phyloP scores from a whole-genome alignment of 2,329 filamentous ascomycete genomes.

The Coniochaeta pulveracea region DNA sequence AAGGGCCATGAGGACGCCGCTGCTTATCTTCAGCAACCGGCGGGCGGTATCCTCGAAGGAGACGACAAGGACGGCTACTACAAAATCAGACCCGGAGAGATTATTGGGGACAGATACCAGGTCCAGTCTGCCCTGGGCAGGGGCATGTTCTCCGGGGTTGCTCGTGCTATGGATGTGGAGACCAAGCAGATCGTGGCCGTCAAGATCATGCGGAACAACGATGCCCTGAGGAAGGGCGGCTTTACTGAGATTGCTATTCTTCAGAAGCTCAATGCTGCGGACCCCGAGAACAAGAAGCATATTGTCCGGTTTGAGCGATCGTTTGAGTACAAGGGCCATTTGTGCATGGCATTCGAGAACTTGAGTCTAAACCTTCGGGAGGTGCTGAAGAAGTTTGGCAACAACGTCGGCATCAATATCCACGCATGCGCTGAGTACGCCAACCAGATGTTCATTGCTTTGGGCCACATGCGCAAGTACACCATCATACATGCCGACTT shows the following conservation, averaged over 20 bases:
- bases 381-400: conserved; percentile 89
- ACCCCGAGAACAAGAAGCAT: conserved; percentile 84
- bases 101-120: conserved; percentile 82
- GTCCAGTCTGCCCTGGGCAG: conserved; percentile 79
- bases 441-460: conserved; percentile 83
- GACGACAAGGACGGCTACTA: conserved; percentile 95
- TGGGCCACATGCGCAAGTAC: conserved; percentile 81
- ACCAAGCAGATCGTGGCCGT: conserved; percentile 75
- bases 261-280: conserved; percentile 73
- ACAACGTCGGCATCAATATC: conserved; percentile 86
- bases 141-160: conserved; percentile 96
- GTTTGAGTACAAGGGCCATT: conserved; percentile 89
- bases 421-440: conserved; percentile 80
- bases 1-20: conserved; percentile 36
- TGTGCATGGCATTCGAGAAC: conserved; percentile 97
- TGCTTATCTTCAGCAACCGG: conserved; percentile 38
- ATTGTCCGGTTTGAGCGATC: conserved; percentile 76
- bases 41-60: conserved; percentile 74
- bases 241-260: conserved; percentile 92
- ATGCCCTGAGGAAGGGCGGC: conserved; percentile 81
- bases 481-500: conserved; percentile 92
- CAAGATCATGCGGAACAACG: conserved; percentile 97
- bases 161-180: conserved; percentile 69
- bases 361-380: conserved; percentile 88
- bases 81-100: conserved; percentile 83